phyloP scores from a whole-genome alignment of 2,329 filamentous ascomycete genomes.

The Zelopaecilomyces penicillatus region DNA sequence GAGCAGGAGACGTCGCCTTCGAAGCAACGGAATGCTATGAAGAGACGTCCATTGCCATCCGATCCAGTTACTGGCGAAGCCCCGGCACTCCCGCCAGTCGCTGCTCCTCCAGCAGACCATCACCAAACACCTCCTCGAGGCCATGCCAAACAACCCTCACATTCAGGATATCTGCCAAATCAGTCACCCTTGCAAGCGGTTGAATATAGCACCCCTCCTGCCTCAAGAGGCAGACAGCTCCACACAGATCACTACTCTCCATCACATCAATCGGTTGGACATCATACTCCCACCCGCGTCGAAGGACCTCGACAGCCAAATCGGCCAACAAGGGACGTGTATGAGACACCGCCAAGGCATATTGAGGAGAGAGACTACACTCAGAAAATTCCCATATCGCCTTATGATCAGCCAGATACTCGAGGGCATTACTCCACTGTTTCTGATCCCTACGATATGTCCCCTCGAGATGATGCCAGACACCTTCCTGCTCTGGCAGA shows the following conservation, averaged over 20 bases:
- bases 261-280: conserved; percentile 19
- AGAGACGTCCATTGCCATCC: conserved; percentile 73
- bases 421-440: conserved; percentile 24
- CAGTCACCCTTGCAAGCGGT: conserved; percentile 46
- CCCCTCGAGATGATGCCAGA: conserved; percentile 20
- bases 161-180: conserved; percentile 34
- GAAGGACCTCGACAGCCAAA: conserved; percentile 23
- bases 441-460: conserved; percentile 24
- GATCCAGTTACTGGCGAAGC: conserved; percentile 59
- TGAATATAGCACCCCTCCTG: conserved; percentile 40
- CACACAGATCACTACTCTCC: conserved; percentile 31
- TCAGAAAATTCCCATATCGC: conserved; percentile 19
- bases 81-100: conserved; percentile 19
- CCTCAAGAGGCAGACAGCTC: conserved; percentile 21
- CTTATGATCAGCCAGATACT: conserved; percentile 31
- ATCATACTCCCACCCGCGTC: conserved; percentile 11
- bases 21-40: conserved; percentile 55
- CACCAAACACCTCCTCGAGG: conserved; percentile 40
- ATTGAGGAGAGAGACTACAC: conserved; percentile 30
- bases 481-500: conserved; percentile 30
- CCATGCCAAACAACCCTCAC: conserved; percentile 32
- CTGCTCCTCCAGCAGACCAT: conserved; percentile 27
- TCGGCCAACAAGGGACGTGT: conserved; percentile 25
- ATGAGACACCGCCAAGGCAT: conserved; percentile 25
- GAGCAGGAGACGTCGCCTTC: conserved; percentile 30